Evolutionary conservation across 2,329 filamentous ascomycete species (phyloP), one percentile per base, ranked within the genome.

Genomic region (Aureobasidium sp.): DNA sequence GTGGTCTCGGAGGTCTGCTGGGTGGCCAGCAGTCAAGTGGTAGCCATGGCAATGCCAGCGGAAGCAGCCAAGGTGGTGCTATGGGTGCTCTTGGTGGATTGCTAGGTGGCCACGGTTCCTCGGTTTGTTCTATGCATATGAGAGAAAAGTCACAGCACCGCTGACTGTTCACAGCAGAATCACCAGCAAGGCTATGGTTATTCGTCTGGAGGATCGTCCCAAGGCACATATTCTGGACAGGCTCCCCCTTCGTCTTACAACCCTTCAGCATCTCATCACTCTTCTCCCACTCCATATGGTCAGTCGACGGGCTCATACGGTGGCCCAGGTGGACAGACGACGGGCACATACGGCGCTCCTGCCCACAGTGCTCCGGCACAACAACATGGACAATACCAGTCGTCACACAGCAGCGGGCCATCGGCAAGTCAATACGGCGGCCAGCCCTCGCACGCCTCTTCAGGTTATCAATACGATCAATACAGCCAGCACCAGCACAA

Each of bases 161-260:
- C 58, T 51, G 39, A 60, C 36, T 22, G 1, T 31, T 42, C 36
- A 29, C 41, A 61, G 45, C 63, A 64, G 56, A 62, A 55, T 12
- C 61, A 63, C 42, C 53, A 67, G 57, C 66, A 65, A 31, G 60
- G 61, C 42, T 75, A 75, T 61, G 74, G 73, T 20, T 76, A 76
- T 63, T 71, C 71, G 15, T 70, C 69, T 44, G 71, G 68, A 44
- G 66, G 65, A 17, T 48, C 44, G 20, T 65, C 65, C 15, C 67
- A 67, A 36, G 71, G 72, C 27, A 71, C 71, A 52, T 76, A 76
- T 63, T 68, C 67, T 27, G 74, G 73, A 27, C 67, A 70, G 29
- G 73, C 72, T 39, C 74, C 74, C 14, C 68, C 73, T 20, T 63
- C 68, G 14, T 68, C 70, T 7, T 76, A 76, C 63, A 70, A 73